A percentile compares a stretch with the other conserved stretches of the same genome.
phyloP scores from a whole-genome alignment of 2,329 filamentous ascomycete genomes.

The Pseudocercospora macadamiae region DNA sequence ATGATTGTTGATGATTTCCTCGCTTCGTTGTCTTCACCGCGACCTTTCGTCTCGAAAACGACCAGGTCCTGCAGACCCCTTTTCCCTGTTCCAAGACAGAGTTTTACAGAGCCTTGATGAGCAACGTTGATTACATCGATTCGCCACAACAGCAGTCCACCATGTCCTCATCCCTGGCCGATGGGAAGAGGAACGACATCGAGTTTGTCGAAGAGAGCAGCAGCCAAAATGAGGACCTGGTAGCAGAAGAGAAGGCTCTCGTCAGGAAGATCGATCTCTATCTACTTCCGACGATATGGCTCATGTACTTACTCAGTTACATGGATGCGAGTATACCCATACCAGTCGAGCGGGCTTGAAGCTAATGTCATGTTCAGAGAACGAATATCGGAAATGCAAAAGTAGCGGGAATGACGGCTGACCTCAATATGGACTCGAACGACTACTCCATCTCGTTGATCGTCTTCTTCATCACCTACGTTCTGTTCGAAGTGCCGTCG shows the following conservation, averaged over 20 bases:
- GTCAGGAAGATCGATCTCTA: slow-evolving; percentile 51
- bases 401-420: slow-evolving; percentile 54
- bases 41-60: background rate
- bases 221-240: slow-evolving; percentile 15
- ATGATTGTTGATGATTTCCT: background rate
- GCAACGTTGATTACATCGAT: background rate
- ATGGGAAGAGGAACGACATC: slow-evolving; percentile 25
- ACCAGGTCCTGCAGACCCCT: background rate
- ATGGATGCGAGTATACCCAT: slow-evolving; percentile 41
- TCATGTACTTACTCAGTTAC: slow-evolving; percentile 55
- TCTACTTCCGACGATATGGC: slow-evolving; percentile 53
- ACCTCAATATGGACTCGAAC: slow-evolving; percentile 51
- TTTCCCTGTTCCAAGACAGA: background rate
- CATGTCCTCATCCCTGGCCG: slow-evolving; percentile 14
- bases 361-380: slow-evolving; percentile 24
- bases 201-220: slow-evolving; percentile 30
- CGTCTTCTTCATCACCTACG: slow-evolving; percentile 52
- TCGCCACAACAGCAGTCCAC: background rate
- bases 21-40: background rate
- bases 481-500: slow-evolving; percentile 57
- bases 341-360: no score
- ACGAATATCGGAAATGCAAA: slow-evolving; percentile 55
- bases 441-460: slow-evolving; percentile 57
- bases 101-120: background rate
- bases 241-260: slow-evolving; percentile 47